These are phyloP conservation scores for Nepenthes mirabilis DNA, from an alignment of 148 eudicot species.

Conservation along the genomic window DNA sequence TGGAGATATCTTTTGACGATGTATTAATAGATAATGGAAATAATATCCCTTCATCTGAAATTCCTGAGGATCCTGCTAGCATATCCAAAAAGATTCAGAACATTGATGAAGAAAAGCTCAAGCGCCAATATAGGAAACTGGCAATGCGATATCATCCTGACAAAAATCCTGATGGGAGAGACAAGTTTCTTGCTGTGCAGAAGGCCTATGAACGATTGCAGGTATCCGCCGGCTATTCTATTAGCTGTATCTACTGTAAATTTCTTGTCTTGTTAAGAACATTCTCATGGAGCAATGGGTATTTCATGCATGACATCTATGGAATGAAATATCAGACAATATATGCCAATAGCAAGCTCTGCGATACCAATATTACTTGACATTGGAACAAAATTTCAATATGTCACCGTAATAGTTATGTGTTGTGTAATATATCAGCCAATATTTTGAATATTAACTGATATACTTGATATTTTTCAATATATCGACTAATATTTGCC, in stretches of 20 bases:
- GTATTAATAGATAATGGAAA: conserved; percentile 53
- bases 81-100: conserved; percentile 75
- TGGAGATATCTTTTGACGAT: conserved; percentile 82
- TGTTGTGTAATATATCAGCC: too few relatives aligned
- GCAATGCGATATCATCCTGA: conserved; percentile 99
- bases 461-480: too few relatives aligned
- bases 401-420: too few relatives aligned
- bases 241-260: too few relatives aligned
- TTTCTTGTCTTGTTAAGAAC: conserved; percentile 5
- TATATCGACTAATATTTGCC: too few relatives aligned
- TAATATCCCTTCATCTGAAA: conserved; percentile 26
- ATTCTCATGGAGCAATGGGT: too few relatives aligned
- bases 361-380: too few relatives aligned
- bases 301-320: too few relatives aligned
- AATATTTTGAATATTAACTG: too few relatives aligned
- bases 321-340: too few relatives aligned
- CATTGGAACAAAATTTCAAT: too few relatives aligned
- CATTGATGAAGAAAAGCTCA: conserved; percentile 96
- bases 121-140: conserved; percentile 90
- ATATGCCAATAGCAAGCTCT: too few relatives aligned
- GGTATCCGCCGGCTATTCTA: conserved; percentile 22
- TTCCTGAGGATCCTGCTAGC: conserved; percentile 44
- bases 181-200: conserved; percentile 94
- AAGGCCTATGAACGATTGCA: conserved; percentile 98
- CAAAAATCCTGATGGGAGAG: conserved; percentile 99